Percentiles rank a stretch among this genome's conserved stretches.
Evolutionary conservation across 345 rosid species (phyloP).

Genomic region (Triadica sebifera): DNA sequence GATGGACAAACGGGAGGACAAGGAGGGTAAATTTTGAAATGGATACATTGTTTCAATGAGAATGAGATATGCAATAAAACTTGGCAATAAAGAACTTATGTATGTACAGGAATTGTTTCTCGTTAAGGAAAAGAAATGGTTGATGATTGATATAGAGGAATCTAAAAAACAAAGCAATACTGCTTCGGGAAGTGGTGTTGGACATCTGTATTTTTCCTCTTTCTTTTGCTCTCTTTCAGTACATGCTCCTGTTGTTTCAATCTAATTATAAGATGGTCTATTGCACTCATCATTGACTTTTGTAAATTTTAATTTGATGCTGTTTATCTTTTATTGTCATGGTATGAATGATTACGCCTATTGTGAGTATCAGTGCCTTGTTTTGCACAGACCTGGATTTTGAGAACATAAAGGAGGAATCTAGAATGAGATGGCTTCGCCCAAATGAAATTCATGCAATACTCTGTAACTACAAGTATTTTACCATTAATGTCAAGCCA

Average conservation of each 20-base stretch:
- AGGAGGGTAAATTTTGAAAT: slow-evolving; percentile 1
- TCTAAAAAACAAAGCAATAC: no score
- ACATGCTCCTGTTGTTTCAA: not conserved
- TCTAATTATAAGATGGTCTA: not conserved
- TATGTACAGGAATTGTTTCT: not conserved
- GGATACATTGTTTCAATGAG: not conserved
- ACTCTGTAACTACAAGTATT: slow-evolving; percentile 67
- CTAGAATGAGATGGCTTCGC: slow-evolving; percentile 84
- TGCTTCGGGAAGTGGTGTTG: not conserved
- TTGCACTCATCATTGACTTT: slow-evolving; percentile 9
- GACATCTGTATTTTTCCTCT: not conserved
- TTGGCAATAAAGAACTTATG: not conserved
- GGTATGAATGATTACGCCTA: not conserved
- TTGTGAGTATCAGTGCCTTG: not conserved
- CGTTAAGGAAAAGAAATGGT: not conserved
- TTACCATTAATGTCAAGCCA: slow-evolving; percentile 77
- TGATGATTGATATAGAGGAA: not conserved
- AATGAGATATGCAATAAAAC: not conserved
- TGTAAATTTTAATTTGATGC: not conserved
- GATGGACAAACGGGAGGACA: not conserved
- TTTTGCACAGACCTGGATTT: slow-evolving; percentile 75
- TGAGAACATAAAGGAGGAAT: slow-evolving; percentile 62
- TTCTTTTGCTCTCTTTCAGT: not conserved
- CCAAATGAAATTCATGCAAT: slow-evolving; percentile 93
- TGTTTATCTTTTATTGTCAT: not conserved